Conservation (phyloP, 2,329 filamentous ascomycete species). For the Ophiocordyceps camponoti-leonardi region DNA sequence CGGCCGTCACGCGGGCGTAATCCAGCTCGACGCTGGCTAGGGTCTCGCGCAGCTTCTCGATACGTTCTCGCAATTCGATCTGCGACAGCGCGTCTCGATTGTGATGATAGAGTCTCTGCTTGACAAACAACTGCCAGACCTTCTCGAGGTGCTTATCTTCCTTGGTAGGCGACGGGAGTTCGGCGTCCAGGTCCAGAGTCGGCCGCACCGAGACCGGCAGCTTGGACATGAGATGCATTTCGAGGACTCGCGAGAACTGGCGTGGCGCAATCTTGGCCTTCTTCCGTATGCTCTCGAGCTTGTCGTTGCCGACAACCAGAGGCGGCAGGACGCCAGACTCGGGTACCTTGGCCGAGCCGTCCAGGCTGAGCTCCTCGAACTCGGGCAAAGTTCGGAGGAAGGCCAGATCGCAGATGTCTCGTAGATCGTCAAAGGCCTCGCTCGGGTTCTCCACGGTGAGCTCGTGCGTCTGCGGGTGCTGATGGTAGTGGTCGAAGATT, state of each 20-base stretch:
- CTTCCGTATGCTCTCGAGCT: slow-evolving; percentile 37
- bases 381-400: slow-evolving; percentile 42
- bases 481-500: slow-evolving; percentile 55
- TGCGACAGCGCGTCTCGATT: slow-evolving; percentile 57
- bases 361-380: slow-evolving; percentile 38
- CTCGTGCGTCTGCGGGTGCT: slow-evolving; percentile 54
- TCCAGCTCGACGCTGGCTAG: slow-evolving; percentile 52
- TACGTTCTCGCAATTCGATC: slow-evolving; percentile 48
- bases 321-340: slow-evolving; percentile 26
- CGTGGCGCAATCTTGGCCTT: slow-evolving; percentile 55
- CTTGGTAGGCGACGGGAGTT: slow-evolving; percentile 25
- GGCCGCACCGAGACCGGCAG: slow-evolving; percentile 40
- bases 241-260: slow-evolving; percentile 59
- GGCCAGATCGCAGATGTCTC: slow-evolving; percentile 56
- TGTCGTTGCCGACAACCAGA: slow-evolving; percentile 39
- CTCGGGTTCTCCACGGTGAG: slow-evolving; percentile 92
- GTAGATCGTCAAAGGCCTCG: slow-evolving; percentile 64
- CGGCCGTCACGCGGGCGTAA: slow-evolving; percentile 47
- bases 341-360: slow-evolving; percentile 31
- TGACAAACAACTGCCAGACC: slow-evolving; percentile 60
- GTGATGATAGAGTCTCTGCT: slow-evolving; percentile 58
- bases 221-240: slow-evolving; percentile 55
- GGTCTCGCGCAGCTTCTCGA: slow-evolving; percentile 55
- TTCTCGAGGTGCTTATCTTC: slow-evolving; percentile 45
- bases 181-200: slow-evolving; percentile 24